Base-by-base conservation (phyloP, 1,139 yeast species). In the Yamadazyma atmosphaerica region DNA sequence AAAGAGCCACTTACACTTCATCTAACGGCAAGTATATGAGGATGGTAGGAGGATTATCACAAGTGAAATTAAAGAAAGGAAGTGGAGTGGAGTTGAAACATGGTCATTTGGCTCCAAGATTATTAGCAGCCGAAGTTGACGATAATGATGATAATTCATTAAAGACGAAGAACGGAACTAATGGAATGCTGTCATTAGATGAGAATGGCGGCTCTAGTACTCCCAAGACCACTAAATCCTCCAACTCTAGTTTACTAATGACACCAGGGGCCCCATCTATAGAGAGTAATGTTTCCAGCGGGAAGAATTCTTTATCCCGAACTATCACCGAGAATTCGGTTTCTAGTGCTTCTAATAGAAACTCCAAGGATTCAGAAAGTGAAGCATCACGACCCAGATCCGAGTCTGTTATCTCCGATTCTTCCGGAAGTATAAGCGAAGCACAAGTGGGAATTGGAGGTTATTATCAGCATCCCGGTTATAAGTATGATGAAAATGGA, bases 51-150 rank as follows among this genome's bases (percentile, higher is more conserved):
- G 60, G 60, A 4, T 45, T 53, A 6, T 37, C 52, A 6, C 60
- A 55, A 29, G 47, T 49, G 25, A 52, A 63, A 34, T 49, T 47
- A 41, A 68, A 57, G 52, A 65, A 59, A 50, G 56, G 46, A 13
- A 69, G 76, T 36, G 79, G 79, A 4, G 78, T 81, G 44, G 89
- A 83, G 45, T 73, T 84, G 52, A 80, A 83, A 46, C 92, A 85
- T 55, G 86, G 90, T 3, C 87, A 80, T 54, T 68, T 84, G 47
- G 77, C 80, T 38, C 87, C 86, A n/a, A 72, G 89, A 40, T 69
- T 85, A 56, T 65, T 86, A 43, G 92, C 92, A 1, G 79, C 85
- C 11, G 95, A 86, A 58, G 82, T 85, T 22, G 92, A 83, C 45
- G 89, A 84, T 42, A 78, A 72, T 28, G 86, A 79, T 42, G 61